Percentiles rank a stretch among this genome's conserved stretches.
Evolutionary conservation across 352 stramenopile species (phyloP).

Genomic region (Phytophthora tubulina): DNA sequence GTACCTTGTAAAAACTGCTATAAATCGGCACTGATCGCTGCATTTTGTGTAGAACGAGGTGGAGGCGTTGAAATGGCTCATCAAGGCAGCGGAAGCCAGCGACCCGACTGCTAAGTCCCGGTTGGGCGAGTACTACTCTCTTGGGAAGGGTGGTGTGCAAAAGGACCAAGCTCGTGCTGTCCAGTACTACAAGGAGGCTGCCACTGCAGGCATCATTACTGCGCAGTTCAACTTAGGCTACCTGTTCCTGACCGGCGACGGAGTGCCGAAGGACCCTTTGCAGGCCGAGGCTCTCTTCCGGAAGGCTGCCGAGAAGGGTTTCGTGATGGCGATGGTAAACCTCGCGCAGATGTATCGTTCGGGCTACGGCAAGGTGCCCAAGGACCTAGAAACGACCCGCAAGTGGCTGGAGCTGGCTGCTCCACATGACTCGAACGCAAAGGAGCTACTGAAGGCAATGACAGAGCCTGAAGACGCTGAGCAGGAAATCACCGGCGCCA

Average conservation of each 20-base stretch:
- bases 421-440: conserved; percentile 79
- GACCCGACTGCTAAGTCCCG: conserved; percentile 80
- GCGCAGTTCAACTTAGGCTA: conserved; percentile 87
- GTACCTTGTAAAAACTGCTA: not conserved
- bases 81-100: conserved; percentile 76
- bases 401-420: conserved; percentile 84
- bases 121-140: conserved; percentile 78
- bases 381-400: conserved; percentile 66
- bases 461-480: conserved; percentile 16
- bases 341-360: conserved; percentile 86
- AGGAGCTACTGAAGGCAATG: conserved; percentile 72
- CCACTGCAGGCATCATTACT: conserved; percentile 59
- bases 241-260: conserved; percentile 74
- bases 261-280: conserved; percentile 61
- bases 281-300: conserved; percentile 82
- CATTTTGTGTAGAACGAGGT: conserved; percentile 59
- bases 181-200: conserved; percentile 76
- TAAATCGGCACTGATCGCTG: not conserved
- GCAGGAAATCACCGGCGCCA: conserved; percentile 4
- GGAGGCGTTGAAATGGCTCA: conserved; percentile 77
- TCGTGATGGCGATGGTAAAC: conserved; percentile 91
- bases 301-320: conserved; percentile 76
- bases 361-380: conserved; percentile 72
- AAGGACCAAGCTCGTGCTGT: conserved; percentile 67
- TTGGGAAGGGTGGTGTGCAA: conserved; percentile 60